These are phyloP conservation scores for Colletotrichum sp. DNA, from an alignment of 2,329 filamentous ascomycete genomes.

Conservation along the genomic window DNA sequence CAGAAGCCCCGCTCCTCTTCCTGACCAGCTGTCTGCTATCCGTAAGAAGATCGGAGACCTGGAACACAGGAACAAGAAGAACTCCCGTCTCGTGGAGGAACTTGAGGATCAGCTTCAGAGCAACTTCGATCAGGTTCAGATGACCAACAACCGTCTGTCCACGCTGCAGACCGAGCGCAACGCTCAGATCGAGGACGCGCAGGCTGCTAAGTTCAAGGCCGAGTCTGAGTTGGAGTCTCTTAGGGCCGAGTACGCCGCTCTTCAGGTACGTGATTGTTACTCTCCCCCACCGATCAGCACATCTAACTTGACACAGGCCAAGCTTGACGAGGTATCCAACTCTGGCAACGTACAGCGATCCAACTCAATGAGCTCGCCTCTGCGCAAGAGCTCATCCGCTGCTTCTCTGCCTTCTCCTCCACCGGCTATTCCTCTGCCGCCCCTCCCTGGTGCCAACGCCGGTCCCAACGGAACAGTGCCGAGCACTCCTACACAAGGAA, in stretches of 20 bases:
- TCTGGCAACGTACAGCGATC: constrained; percentile 57
- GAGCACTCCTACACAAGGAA: constrained; percentile 57
- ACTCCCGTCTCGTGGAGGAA: constrained; percentile 89
- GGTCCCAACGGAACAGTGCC: constrained; percentile 41
- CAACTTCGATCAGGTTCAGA: constrained; percentile 93
- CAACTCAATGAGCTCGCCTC: constrained; percentile 67
- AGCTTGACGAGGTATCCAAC: background rate
- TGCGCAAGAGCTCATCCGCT: constrained; percentile 85
- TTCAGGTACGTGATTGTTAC: constrained; percentile 69
- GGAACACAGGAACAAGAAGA: constrained; percentile 81
- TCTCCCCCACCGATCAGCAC: background rate
- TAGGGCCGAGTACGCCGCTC: constrained; percentile 72
- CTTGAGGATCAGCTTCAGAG: constrained; percentile 94
- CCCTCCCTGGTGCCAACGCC: constrained; percentile 71
- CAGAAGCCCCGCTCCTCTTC: constrained; percentile 51
- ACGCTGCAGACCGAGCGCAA: constrained; percentile 78
- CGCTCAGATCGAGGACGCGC: constrained; percentile 79
- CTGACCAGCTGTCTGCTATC: constrained; percentile 64
- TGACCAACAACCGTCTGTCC: constrained; percentile 84
- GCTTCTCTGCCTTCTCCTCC: constrained; percentile 90
- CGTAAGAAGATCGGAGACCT: constrained; percentile 70
- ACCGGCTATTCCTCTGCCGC: constrained; percentile 93
- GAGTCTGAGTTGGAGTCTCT: constrained; percentile 73
- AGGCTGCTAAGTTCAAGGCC: constrained; percentile 64
- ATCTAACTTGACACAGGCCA: constrained; percentile 52